Evolutionary conservation across 2,329 filamentous ascomycete genomes (phyloP).

Genomic region (Amesomyces nigricolor): DNA sequence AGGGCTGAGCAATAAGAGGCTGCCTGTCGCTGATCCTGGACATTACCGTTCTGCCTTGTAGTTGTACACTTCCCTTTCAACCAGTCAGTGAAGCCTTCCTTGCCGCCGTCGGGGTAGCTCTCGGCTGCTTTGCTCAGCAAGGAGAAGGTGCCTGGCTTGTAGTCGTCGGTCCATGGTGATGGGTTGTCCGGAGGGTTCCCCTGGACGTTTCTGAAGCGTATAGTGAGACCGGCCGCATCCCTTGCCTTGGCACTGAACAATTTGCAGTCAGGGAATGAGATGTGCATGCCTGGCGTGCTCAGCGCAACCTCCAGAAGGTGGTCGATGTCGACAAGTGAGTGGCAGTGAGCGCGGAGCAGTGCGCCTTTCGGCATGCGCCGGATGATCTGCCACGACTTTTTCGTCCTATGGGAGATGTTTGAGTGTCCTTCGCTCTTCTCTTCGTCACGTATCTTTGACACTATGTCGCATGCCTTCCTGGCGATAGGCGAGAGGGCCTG

Average conservation of each 20-base stretch:
- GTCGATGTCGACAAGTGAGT: slow-evolving; percentile 85
- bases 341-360: slow-evolving; percentile 79
- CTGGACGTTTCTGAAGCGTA: slow-evolving; percentile 52
- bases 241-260: slow-evolving; percentile 50
- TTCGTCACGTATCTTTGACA: slow-evolving; percentile 69
- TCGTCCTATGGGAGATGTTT: slow-evolving; percentile 69
- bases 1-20: slow-evolving; percentile 70
- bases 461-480: slow-evolving; percentile 69
- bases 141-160: slow-evolving; percentile 53
- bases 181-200: slow-evolving; percentile 31
- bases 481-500: slow-evolving; percentile 74
- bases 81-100: slow-evolving; percentile 69
- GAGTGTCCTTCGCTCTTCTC: slow-evolving; percentile 56
- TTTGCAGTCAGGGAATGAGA: slow-evolving; percentile 51
- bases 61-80: slow-evolving; percentile 68
- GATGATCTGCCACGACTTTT: slow-evolving; percentile 79
- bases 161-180: slow-evolving; percentile 61
- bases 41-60: slow-evolving; percentile 37
- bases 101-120: slow-evolving; percentile 67
- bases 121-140: slow-evolving; percentile 59
- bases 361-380: slow-evolving; percentile 83
- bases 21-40: slow-evolving; percentile 61
- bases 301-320: slow-evolving; percentile 71
- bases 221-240: slow-evolving; percentile 40
- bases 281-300: slow-evolving; percentile 65